Base-by-base conservation (phyloP, 805 yeast genomes). In the Hanseniaspora meyeri region DNA sequence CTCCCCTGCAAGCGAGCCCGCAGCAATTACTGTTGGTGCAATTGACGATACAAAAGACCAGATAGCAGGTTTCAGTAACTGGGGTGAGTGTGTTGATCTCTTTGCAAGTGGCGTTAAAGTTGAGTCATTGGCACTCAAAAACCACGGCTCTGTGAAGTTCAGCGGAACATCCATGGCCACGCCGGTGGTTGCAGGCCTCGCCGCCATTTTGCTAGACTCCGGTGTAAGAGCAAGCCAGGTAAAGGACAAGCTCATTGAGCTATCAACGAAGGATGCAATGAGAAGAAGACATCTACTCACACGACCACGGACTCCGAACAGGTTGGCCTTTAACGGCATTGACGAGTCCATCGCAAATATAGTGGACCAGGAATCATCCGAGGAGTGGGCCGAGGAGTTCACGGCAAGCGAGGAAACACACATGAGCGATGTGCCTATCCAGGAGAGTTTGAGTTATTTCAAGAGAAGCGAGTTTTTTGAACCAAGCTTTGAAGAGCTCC, bases 41-140 rank as follows among this genome's bases (percentile, higher is more conserved):
- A 80, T 89, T 51, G 91, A 88, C 64, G 95, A 87, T 65, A 65
- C 76, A 19, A 75, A 74, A 6, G 95, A 87, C 62, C 62, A 73
- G 2, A 73, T 89, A 38, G 95, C 97, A 0, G 64, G 76, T 12
- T 90, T 91, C 63, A 79, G 93, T n/a, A 90, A 91, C 65, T 87
- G 90, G 89, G 97, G 97, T 0, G 72, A 74, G n/a, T 91, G 97
- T 68, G 95, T 90, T 8, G 88, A 87, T 64, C 74, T 87, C 0
- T 84, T 86, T 69, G 88, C 96, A 0, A 79, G 91, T 49, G 97
- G 97, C 0, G 82, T 82, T 0, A 71, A 72, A 16, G 83, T 88
- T 2, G 70, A 73, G 31, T 83, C 90, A 55, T 72, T 83, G 14
- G 73, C 78, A 11, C 71, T 71, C 42, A 61, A 39, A 0, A 47